Evolutionary conservation across 306 rosid species (phyloP), one percentile per base, ranked within the genome.

Genomic region (Sicyos edulis): DNA sequence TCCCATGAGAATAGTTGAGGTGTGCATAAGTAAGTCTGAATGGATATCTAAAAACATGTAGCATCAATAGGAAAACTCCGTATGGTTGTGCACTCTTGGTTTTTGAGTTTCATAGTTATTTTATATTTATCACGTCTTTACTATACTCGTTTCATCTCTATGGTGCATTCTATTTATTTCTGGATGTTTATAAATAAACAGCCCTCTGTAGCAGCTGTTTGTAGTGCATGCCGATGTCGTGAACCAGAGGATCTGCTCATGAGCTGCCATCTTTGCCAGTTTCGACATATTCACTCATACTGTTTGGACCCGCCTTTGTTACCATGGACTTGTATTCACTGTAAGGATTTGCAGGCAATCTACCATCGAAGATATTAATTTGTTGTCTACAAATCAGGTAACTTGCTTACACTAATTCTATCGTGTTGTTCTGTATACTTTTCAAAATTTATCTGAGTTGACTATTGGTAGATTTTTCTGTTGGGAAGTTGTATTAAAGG

Each of bases 271-370:
- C 66, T 83, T 71, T 83, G 86, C 77, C 84, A 56, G 58, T 60
- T 42, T 71, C 83, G 75, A 71, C 44, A 67, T 74, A 82, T 86
- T 65, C 90, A 83, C 74, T 72, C 74, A 26, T 90, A 90, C 76
- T 92, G 98, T 85, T 85, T 90, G 85, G 96, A 92, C 81, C 98
- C 96, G 53, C 84, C 82, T 32, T 75, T 86, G 71, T 22, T 76
- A 51, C 91, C 96, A 16, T 92, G 98, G 98, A 82, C 85, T 45
- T 92, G 98, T 85, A 75, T 29, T 59, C 86, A 79, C 82, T 92
- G 98, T 82, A 90, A 80, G 63, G 92, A 92, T 58, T 89, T 90
- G 49, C 86, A 73, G 73, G 82, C 73, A 79, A 72, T 84, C 13
- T 86, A 73, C 59, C 79, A 72, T 81, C 72, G 53, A 56, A 74